Conservation (phyloP, 2,329 filamentous ascomycete genomes). For the Ascochyta fabae region DNA sequence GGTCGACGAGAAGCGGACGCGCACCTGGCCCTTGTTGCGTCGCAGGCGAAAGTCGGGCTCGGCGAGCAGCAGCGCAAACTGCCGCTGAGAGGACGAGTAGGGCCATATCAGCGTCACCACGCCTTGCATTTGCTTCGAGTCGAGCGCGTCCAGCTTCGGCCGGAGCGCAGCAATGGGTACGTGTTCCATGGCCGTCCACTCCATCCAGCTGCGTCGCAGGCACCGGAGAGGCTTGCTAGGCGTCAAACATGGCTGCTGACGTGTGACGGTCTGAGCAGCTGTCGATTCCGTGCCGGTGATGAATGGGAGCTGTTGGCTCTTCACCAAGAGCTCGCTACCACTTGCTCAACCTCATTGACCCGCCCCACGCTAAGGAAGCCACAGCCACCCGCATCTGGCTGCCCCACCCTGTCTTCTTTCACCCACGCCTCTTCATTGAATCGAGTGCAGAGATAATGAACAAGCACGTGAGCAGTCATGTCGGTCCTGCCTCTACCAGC, state of each 20-base stretch:
- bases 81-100: conserved; percentile 77
- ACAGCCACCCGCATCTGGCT: background rate
- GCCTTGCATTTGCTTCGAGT: conserved; percentile 63
- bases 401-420: background rate
- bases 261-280: background rate
- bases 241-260: conserved; percentile 4
- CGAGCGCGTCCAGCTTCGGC: conserved; percentile 37
- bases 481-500: too few relatives aligned
- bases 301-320: background rate
- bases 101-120: conserved; percentile 89
- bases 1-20: conserved; percentile 74
- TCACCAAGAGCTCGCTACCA: conserved; percentile 5
- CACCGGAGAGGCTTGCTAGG: background rate
- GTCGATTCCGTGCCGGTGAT: background rate
- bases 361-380: conserved; percentile 2
- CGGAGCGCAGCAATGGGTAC: conserved; percentile 42
- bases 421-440: too few relatives aligned
- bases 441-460: too few relatives aligned
- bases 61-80: conserved; percentile 79
- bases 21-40: conserved; percentile 77
- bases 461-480: too few relatives aligned
- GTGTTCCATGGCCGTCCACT: conserved; percentile 31
- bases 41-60: conserved; percentile 85
- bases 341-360: conserved; percentile 1
- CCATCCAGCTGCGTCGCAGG: conserved; percentile 7